These are phyloP conservation scores for Ascochyta fabae DNA, from an alignment of 2,329 filamentous ascomycete species.

Conservation along the genomic window DNA sequence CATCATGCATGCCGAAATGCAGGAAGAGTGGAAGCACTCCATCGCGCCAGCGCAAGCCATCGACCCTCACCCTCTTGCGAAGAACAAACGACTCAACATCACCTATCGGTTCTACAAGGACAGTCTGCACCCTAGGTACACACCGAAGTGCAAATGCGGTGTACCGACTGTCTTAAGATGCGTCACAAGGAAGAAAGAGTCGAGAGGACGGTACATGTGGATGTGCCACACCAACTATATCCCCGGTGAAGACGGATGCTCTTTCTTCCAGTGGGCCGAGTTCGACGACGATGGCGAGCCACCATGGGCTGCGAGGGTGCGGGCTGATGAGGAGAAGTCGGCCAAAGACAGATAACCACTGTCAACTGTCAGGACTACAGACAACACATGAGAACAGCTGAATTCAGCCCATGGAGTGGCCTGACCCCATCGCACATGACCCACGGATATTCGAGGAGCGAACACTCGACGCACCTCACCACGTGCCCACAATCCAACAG, in stretches of 20 bases:
- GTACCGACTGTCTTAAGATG: slow-evolving; percentile 75
- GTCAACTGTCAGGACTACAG: background rate
- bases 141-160: slow-evolving; percentile 77
- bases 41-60: slow-evolving; percentile 78
- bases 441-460: too few relatives aligned
- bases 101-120: slow-evolving; percentile 89
- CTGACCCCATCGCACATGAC: background rate
- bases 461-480: background rate
- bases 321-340: background rate
- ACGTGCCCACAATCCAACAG: background rate
- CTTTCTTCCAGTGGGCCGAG: slow-evolving; percentile 42
- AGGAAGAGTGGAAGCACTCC: slow-evolving; percentile 94
- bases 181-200: slow-evolving; percentile 79
- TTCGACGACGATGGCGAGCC: slow-evolving; percentile 78
- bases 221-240: slow-evolving; percentile 84
- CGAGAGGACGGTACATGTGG: slow-evolving; percentile 85
- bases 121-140: slow-evolving; percentile 76
- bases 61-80: slow-evolving; percentile 82
- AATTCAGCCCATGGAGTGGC: background rate
- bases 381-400: background rate
- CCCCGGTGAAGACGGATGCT: slow-evolving; percentile 63
- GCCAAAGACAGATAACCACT: background rate
- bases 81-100: slow-evolving; percentile 85
- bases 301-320: slow-evolving; percentile 57
- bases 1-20: slow-evolving; percentile 97